phyloP scores from a whole-genome alignment of 2,329 filamentous ascomycete genomes.

The Pseudocercospora musae region DNA sequence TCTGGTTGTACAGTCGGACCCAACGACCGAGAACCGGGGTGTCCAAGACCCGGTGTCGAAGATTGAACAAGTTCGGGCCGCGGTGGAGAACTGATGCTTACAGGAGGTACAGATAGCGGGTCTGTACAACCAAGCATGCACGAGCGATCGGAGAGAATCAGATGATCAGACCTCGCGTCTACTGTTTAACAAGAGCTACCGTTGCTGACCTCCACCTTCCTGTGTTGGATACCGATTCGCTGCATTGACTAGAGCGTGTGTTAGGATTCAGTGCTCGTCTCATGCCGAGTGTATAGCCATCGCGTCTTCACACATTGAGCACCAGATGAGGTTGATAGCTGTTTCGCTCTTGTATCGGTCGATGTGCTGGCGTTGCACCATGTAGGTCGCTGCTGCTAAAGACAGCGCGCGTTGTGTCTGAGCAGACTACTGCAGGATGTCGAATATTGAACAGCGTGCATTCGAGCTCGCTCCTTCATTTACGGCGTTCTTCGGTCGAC shows the following conservation, averaged over 20 bases:
- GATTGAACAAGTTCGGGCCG: not conserved
- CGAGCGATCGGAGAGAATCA: not conserved
- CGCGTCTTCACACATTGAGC: not conserved
- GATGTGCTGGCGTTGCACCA: conserved; percentile 1
- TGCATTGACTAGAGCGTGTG: not conserved
- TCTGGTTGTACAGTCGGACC: not conserved
- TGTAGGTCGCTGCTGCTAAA: not conserved
- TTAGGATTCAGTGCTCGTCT: not conserved
- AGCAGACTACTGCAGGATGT: not conserved
- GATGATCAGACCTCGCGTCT: not conserved
- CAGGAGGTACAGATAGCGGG: not conserved
- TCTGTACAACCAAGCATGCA: not conserved
- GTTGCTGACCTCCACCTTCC: not conserved
- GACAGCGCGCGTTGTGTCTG: not conserved
- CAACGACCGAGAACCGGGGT: not conserved
- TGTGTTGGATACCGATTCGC: not conserved
- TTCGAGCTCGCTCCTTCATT: not conserved
- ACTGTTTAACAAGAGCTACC: not conserved
- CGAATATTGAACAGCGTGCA: not conserved
- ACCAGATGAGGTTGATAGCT: not conserved
- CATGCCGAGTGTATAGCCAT: not conserved
- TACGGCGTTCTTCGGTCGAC: not conserved
- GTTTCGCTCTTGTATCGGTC: not conserved
- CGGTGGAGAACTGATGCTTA: not conserved
- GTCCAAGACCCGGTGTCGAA: not conserved